A percentile compares a stretch with the other conserved stretches of the same genome.
Evolutionary conservation across 2,329 filamentous ascomycete genomes (phyloP).

Genomic region (Arthroderma sp.): DNA sequence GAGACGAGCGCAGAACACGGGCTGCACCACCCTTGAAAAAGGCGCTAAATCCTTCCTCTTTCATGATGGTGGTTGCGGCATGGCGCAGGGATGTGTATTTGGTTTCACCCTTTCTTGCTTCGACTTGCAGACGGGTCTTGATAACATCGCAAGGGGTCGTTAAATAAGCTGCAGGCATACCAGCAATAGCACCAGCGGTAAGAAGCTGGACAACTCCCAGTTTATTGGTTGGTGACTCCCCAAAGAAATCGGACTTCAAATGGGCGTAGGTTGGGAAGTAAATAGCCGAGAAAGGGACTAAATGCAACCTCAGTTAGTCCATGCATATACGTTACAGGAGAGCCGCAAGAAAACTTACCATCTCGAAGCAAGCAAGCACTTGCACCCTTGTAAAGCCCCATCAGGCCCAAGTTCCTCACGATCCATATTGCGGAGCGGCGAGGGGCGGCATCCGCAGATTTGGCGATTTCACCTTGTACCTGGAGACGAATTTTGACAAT

Average conservation of each 20-base stretch:
- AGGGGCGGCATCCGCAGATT: slow-evolving; percentile 66
- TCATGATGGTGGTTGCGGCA: slow-evolving; percentile 67
- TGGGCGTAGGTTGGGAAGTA: slow-evolving; percentile 98
- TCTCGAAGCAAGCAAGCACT: slow-evolving; percentile 89
- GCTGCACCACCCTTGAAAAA: slow-evolving; percentile 99
- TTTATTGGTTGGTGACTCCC: slow-evolving; percentile 75
- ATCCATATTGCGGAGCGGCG: slow-evolving; percentile 97
- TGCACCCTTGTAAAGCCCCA: slow-evolving; percentile 93
- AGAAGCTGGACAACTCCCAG: slow-evolving; percentile 83
- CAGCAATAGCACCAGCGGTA: slow-evolving; percentile 84
- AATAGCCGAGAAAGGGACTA: slow-evolving; percentile 90
- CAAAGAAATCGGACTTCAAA: slow-evolving; percentile 85
- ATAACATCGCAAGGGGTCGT: slow-evolving; percentile 98
- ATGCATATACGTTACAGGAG: background rate
- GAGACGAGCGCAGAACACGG: slow-evolving; percentile 85
- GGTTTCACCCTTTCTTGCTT: slow-evolving; percentile 88
- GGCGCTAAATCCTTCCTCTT: slow-evolving; percentile 84
- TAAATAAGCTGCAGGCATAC: slow-evolving; percentile 84
- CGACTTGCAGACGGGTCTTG: slow-evolving; percentile 95
- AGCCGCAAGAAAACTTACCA: slow-evolving; percentile 19
- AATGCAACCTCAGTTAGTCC: slow-evolving; percentile 7
- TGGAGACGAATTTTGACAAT: slow-evolving; percentile 99
- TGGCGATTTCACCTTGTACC: slow-evolving; percentile 90
- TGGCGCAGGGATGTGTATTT: slow-evolving; percentile 78
- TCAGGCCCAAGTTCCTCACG: slow-evolving; percentile 80